Base-by-base conservation (phyloP, 2,329 filamentous ascomycete species). In the Aureobasidium lini region DNA sequence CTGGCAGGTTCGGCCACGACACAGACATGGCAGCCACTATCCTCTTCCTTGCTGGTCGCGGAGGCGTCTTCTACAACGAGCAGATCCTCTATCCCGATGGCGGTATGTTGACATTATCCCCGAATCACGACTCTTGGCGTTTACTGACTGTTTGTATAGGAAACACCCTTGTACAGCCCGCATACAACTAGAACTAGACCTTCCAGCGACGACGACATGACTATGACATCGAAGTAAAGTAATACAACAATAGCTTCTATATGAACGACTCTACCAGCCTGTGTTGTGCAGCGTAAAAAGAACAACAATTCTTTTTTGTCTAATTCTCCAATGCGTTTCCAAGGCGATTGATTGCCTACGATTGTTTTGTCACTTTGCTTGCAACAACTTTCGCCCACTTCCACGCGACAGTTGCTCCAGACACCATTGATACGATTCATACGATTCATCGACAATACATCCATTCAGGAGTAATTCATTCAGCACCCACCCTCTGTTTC, bases 81-180 rank as follows among this genome's bases (percentile, higher is more conserved):
- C 79, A 82, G 66, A 75, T 81, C 34, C 60, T 82, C 46, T 79
- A 79, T 63, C 78, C 77, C 13, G 78, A 81, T 66, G 79, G 78
- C 59, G 67, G 67, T 62, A 57, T 49, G 62, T 56, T 28, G 18
- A 36, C n/a, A 48, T n/a, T 16, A 34, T 39, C 40, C 18, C 4
- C 13, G 8, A 6, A 15, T 1, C 29, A 29, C n/a, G 15, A 28
- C 4, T 40, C 47, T 37, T 23, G 9, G 29, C 36, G 34, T 43
- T 43, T 15, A 31, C 48, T 53, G 40, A 60, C 48, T 5, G 28
- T 13, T 16, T 49, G 2, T 1, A 15, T 2, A 53, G 49, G 58
- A 28, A 57, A 61, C 59, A 61, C 59, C n/a, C 42, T 61, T 32
- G 49, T 54, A 5, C 43, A 61, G 43, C 59, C 59, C 7, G 59